Evolutionary conservation across 768 basidiomycete species (phyloP), one percentile per base, ranked within the genome.

Genomic region (Coprinellus micaceus): DNA sequence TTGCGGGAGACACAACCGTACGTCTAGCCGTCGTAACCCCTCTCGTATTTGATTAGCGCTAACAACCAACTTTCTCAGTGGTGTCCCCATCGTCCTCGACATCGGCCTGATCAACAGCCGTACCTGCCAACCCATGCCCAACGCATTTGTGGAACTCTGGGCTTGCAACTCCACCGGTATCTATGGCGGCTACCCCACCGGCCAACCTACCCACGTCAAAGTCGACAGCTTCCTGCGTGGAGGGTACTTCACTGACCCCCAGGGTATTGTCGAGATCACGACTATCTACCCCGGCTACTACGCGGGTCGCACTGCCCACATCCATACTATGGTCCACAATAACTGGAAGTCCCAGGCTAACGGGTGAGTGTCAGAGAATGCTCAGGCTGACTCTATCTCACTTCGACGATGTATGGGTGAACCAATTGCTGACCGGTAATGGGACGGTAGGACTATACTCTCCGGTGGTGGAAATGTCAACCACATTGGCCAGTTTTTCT

Each of bases 131-230:
- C 73, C 74, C 2, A 57, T 73, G 46, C 45, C 51, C 5, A 66
- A 70, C 56, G 68, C 67, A 21, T 67, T 75, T 55, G 69, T 76
- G 24, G 74, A 76, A 53, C 63, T 76, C 21, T 76, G 71, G 70
- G 57, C 63, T 52, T 64, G 68, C 19, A 69, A 69, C 56, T 58
- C 66, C 12, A 66, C 66, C 29, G 68, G 70, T 11, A 57, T 64
- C 25, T 69, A 67, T 52, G 60, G 66, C 6, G 62, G 67, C 21
- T 66, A 67, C 61, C 43, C 55, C 37, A 36, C 41, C 44, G 54
- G 56, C 5, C 56, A 39, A 40, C 55, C 52, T 26, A 53, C 52
- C 37, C 51, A 52, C 30, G 46, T 52, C 54, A 63, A 69, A 29
- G 67, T 62, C 11, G 61, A 65, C 21, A 70, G 67, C 12, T 74